A percentile compares a stretch with the other conserved stretches of the same genome.
These are phyloP conservation scores for Claviceps africana DNA, from an alignment of 2,329 filamentous ascomycete species.

Conservation along the genomic window DNA sequence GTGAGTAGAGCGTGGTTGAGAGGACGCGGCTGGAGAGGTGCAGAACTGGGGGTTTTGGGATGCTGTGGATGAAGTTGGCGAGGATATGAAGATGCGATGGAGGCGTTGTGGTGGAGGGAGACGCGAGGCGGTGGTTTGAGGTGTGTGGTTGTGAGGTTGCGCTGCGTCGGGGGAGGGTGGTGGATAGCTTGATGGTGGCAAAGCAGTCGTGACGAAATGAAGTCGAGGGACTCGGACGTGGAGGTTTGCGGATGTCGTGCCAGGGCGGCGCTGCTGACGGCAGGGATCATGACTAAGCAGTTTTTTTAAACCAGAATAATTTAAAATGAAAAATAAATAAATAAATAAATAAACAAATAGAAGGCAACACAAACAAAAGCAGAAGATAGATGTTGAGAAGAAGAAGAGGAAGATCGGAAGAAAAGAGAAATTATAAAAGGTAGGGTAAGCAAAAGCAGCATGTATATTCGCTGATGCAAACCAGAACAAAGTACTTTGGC, in stretches of 20 bases:
- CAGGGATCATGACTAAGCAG: slow-evolving; percentile 1
- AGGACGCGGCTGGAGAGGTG: too few species aligned
- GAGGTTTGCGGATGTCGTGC: background rate
- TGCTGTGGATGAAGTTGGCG: background rate
- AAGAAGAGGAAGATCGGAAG: too few species aligned
- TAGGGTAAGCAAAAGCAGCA: too few species aligned
- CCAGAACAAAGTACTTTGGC: too few species aligned
- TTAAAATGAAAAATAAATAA: too few species aligned
- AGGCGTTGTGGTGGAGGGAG: too few species aligned
- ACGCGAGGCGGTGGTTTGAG: background rate
- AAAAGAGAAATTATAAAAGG: too few species aligned
- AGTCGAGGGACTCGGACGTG: background rate
- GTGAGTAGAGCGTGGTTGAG: background rate
- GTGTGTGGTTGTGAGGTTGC: background rate
- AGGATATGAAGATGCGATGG: background rate
- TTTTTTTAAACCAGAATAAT: background rate
- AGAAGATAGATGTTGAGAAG: too few species aligned
- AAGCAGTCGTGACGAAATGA: background rate
- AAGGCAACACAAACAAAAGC: too few species aligned
- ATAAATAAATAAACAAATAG: background rate
- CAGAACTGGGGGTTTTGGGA: background rate
- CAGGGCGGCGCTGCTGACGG: background rate
- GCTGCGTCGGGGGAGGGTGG: background rate
- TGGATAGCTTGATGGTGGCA: slow-evolving; percentile 5
- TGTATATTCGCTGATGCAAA: too few species aligned